Evolutionary conservation across 2,329 filamentous ascomycete species (phyloP), one percentile per base, ranked within the genome.

Genomic region (Botrytis elliptica): DNA sequence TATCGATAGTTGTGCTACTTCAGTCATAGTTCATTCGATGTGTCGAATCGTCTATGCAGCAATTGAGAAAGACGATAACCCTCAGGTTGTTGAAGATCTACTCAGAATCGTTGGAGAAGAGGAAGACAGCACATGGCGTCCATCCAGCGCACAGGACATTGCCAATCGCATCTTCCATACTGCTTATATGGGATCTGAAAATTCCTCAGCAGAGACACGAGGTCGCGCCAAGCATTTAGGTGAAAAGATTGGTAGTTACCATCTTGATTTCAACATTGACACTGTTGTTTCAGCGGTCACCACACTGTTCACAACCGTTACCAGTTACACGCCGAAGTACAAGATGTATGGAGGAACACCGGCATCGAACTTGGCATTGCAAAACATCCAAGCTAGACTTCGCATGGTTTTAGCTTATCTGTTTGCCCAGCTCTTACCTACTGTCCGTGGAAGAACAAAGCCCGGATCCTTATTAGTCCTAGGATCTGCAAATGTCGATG

Each of bases 401-500:
- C 83, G 91, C 69, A 92, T 93, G 89, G 89, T 93, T 1, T 82
- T 89, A 4, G 85, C 88, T 4, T 92, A 91, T 78, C 80, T 86
- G 6, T 87, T 89, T 76, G 88, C 87, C 0, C 88, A 88, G 62
- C 80, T 90, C 33, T 81, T 89, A 1, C 87, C 88, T 91, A 76
- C 83, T 91, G 44, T 84, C 92, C 86, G 90, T 20, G 83, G 87
- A 9, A 83, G 87, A 4, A 73, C 72, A 22, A 72, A 70, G 2
- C 85, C n/a, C 29, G 88, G 88, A 6, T 88, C 87, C 25, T 83
- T 93, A 0, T 84, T 94, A 4, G 90, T 94, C 0, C 85, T 94
- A 0, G 91, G 90, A 25, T 88, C 85, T 33, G 89, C 89, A 2
- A 93, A 93, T 78, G 91, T 92, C 5, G 90, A 88, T 77, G 88